Percentiles rank a stretch among this genome's conserved stretches.
Conservation (phyloP, 176 grass and related monocot species). For the Ampelocalamus luodianensis region DNA sequence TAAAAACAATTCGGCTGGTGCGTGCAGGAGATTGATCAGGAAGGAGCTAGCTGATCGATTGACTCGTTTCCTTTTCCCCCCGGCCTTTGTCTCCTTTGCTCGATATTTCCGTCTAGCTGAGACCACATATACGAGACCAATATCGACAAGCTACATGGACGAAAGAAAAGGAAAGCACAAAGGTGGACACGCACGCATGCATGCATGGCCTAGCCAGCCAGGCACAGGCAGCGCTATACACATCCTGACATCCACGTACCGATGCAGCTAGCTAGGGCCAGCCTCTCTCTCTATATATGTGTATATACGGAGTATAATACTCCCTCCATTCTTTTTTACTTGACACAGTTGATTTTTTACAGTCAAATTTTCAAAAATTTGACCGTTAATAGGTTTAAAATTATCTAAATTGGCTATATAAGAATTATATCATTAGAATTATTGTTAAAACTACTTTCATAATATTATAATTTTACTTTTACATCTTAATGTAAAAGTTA, state of each 20-base stretch:
- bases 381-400: too few species aligned
- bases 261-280: background rate
- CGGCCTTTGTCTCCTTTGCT: background rate
- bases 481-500: too few species aligned
- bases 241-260: too few species aligned
- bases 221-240: background rate
- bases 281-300: too few species aligned
- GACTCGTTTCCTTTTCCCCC: background rate
- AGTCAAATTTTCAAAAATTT: too few species aligned
- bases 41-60: background rate
- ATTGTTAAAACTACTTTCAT: too few species aligned
- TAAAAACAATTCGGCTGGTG: background rate
- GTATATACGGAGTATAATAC: too few species aligned
- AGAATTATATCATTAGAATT: too few species aligned
- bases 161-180: constrained; percentile 29
- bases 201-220: background rate
- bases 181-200: background rate
- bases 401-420: too few species aligned
- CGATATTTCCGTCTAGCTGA: background rate
- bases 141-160: constrained; percentile 34
- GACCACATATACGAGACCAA: constrained; percentile 18
- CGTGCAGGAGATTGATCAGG: background rate
- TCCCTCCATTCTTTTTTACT: too few species aligned
- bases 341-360: too few species aligned
- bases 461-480: too few species aligned